These are phyloP conservation scores for Phytophthora europaea DNA, from an alignment of 352 stramenopile genomes.

Conservation along the genomic window DNA sequence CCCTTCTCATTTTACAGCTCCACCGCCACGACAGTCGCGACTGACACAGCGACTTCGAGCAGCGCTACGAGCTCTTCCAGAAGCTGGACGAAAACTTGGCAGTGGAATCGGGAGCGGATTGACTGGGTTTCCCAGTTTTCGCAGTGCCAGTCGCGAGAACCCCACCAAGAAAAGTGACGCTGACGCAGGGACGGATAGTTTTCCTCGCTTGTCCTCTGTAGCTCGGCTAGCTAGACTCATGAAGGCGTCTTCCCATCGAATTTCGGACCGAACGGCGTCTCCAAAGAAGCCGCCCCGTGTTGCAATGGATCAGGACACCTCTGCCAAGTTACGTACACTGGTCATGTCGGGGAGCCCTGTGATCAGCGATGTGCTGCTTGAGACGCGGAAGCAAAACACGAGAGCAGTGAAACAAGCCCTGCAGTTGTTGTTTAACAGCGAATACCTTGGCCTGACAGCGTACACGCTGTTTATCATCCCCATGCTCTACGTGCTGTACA, in stretches of 20 bases:
- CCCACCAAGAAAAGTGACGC: not conserved
- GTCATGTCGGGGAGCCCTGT: not conserved
- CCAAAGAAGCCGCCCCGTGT: not conserved
- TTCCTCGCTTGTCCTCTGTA: slow-evolving; percentile 2
- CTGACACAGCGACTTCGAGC: slow-evolving; percentile 9
- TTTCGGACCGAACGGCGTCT: not conserved
- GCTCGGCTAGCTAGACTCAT: slow-evolving; percentile 2
- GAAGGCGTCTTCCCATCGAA: slow-evolving; percentile 1
- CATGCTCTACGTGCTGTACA: slow-evolving; percentile 38
- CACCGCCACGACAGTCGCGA: not conserved
- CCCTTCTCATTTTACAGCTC: slow-evolving; percentile 3
- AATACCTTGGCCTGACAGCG: slow-evolving; percentile 38
- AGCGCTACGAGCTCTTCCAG: not conserved
- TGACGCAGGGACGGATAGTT: not conserved
- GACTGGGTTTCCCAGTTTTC: slow-evolving; percentile 4
- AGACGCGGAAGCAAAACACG: slow-evolving; percentile 30
- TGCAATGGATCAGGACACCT: not conserved
- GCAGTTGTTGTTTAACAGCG: slow-evolving; percentile 45
- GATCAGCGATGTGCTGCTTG: slow-evolving; percentile 13
- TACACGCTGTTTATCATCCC: slow-evolving; percentile 44
- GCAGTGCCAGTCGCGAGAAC: slow-evolving; percentile 2
- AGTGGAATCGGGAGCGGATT: slow-evolving; percentile 3
- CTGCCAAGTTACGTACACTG: slow-evolving; percentile 10
- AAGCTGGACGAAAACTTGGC: not conserved
- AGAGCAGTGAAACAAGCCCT: slow-evolving; percentile 32